A percentile compares a stretch with the other conserved stretches of the same genome.
These are phyloP conservation scores for Centaurea solstitialis DNA, from an alignment of 129 eudicot species.

Conservation along the genomic window DNA sequence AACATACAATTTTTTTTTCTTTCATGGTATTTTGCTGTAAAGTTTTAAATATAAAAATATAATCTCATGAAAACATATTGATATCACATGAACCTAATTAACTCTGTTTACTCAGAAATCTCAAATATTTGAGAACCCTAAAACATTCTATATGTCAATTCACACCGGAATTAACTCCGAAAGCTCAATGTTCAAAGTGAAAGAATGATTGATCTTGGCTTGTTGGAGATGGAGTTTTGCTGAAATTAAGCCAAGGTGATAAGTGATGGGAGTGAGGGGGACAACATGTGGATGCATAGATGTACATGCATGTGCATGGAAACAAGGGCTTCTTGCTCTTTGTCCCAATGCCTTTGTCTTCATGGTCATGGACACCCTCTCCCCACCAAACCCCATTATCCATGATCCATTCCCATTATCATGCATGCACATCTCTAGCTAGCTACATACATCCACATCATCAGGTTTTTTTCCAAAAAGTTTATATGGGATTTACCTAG, in stretches of 20 bases:
- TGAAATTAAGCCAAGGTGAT: slow-evolving; percentile 9
- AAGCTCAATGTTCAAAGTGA: slow-evolving; percentile 30
- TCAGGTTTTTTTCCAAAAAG: too few species aligned
- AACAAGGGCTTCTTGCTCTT: slow-evolving; percentile 25
- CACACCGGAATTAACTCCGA: slow-evolving; percentile 22
- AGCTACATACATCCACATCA: slow-evolving; percentile 18
- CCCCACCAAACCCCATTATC: slow-evolving; percentile 28
- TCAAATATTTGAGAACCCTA: too few species aligned
- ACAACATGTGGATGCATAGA: slow-evolving; percentile 34
- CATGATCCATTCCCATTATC: slow-evolving; percentile 34
- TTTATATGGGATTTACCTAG: too few species aligned
- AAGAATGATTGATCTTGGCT: slow-evolving; percentile 40
- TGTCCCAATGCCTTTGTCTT: slow-evolving; percentile 44
- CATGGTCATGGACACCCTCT: slow-evolving; percentile 27
- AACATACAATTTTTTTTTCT: too few species aligned
- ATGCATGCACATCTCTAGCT: slow-evolving; percentile 38
- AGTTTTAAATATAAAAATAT: too few species aligned
- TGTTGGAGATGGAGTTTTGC: slow-evolving; percentile 36
- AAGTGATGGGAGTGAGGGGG: slow-evolving; percentile 30
- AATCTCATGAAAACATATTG: too few species aligned
- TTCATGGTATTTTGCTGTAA: too few species aligned
- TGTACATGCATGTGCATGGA: slow-evolving; percentile 36
- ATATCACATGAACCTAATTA: too few species aligned
- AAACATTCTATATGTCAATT: background rate
- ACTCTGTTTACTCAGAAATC: too few species aligned